Evolutionary conservation across 2,329 filamentous ascomycete genomes (phyloP).

Genomic region (Colletotrichum chrysophilum): DNA sequence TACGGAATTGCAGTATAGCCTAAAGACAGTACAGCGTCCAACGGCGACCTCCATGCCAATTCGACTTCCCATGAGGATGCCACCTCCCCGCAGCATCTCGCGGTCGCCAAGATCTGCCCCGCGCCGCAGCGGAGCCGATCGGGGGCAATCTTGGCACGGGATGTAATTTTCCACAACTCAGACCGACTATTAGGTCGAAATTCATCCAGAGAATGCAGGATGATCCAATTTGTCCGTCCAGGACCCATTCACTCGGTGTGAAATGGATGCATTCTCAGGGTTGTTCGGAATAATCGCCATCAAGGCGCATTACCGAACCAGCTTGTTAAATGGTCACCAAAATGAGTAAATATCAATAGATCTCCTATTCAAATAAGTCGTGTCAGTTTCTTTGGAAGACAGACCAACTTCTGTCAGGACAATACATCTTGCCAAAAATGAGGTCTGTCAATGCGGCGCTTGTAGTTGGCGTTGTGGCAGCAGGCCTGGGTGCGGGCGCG

Average conservation of each 20-base stretch:
- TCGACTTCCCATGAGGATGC: not conserved
- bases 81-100: not conserved
- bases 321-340: not conserved
- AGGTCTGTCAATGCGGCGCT: not conserved
- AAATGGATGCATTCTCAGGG: not conserved
- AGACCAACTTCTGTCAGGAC: not conserved
- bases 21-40: not conserved
- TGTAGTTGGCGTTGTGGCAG: not conserved
- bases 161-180: not conserved
- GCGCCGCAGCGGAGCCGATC: not conserved
- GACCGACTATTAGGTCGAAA: not conserved
- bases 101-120: not conserved
- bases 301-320: not conserved
- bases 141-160: not conserved
- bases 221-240: not conserved
- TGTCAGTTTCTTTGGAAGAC: not conserved
- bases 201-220: not conserved
- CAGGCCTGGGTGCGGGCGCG: not conserved
- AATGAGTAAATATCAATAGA: not conserved
- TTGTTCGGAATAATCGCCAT: not conserved
- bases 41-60: not conserved
- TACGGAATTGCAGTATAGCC: not conserved
- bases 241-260: not conserved
- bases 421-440: not conserved
- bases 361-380: not conserved